phyloP scores from a whole-genome alignment of 2,329 filamentous ascomycete species.

The Allantophomopsis cytisporea region DNA sequence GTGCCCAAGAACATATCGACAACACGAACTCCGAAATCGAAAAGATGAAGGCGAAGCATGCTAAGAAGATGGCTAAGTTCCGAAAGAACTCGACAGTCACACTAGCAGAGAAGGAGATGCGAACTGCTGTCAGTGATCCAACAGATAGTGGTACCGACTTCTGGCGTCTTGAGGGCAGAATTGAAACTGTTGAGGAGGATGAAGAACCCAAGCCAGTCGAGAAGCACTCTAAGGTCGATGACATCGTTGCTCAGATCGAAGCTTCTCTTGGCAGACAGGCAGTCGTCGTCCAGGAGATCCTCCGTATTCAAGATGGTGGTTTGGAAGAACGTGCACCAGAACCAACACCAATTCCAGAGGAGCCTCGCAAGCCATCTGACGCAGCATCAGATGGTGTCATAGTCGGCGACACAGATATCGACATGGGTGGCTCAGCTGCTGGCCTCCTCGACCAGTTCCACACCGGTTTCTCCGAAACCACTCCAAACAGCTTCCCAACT shows the following conservation, averaged over 20 bases:
- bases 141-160: constrained; percentile 40
- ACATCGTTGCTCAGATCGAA: constrained; percentile 66
- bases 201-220: constrained; percentile 14
- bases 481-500: constrained; percentile 43
- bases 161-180: constrained; percentile 48
- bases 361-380: constrained; percentile 37
- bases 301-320: constrained; percentile 67
- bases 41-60: constrained; percentile 69
- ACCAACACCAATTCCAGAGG: constrained; percentile 26
- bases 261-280: constrained; percentile 53
- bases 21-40: constrained; percentile 73
- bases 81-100: constrained; percentile 57
- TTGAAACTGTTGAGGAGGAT: constrained; percentile 34
- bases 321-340: constrained; percentile 37
- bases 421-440: constrained; percentile 49
- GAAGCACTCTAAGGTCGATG: constrained; percentile 41
- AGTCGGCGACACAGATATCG: constrained; percentile 46
- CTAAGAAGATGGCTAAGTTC: constrained; percentile 60
- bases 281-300: constrained; percentile 47
- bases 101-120: constrained; percentile 63
- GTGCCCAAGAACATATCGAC: constrained; percentile 58
- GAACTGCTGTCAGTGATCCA: constrained; percentile 44
- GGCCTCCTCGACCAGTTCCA: constrained; percentile 58
- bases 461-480: constrained; percentile 46
- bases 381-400: constrained; percentile 34